Conservation (phyloP, 176 grass and related monocot genomes). For the Aegilops longissima region DNA sequence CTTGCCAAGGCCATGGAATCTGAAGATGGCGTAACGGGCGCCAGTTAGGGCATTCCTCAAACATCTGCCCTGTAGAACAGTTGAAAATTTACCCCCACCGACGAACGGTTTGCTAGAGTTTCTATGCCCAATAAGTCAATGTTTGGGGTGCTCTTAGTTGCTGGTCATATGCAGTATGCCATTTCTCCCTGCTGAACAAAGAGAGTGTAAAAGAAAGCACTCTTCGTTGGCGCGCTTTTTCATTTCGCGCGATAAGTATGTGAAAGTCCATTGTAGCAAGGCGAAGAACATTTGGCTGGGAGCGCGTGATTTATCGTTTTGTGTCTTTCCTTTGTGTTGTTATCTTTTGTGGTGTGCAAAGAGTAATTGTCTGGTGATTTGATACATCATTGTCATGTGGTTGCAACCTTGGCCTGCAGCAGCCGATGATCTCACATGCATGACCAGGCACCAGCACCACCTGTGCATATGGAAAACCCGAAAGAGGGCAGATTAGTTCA, state of each 20-base stretch:
- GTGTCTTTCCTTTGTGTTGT: not conserved
- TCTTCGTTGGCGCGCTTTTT: not conserved
- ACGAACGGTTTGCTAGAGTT: constrained; percentile 18
- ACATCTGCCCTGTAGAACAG: constrained; percentile 55
- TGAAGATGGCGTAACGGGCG: constrained; percentile 70
- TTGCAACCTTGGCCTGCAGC: constrained; percentile 9
- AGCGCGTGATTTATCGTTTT: not conserved
- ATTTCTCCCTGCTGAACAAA: not conserved
- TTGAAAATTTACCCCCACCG: not conserved
- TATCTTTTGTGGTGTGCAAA: not conserved
- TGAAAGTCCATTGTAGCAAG: not conserved
- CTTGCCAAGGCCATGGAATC: constrained; percentile 79
- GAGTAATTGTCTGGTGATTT: constrained; percentile 4
- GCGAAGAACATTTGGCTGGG: not conserved
- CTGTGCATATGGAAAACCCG: constrained; percentile 24
- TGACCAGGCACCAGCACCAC: not conserved
- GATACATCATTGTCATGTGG: constrained; percentile 33
- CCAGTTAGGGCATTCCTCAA: constrained; percentile 80
- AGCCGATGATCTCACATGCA: not conserved
- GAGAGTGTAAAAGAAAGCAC: not conserved
- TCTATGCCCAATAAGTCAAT: constrained; percentile 37
- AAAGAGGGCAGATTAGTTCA: not conserved
- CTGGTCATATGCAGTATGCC: not conserved
- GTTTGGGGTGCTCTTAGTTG: constrained; percentile 57
- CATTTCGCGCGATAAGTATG: not conserved